A percentile compares a stretch with the other conserved stretches of the same genome.
Evolutionary conservation across 2,329 filamentous ascomycete genomes (phyloP).

Genomic region (Phyllosticta ampelicida): DNA sequence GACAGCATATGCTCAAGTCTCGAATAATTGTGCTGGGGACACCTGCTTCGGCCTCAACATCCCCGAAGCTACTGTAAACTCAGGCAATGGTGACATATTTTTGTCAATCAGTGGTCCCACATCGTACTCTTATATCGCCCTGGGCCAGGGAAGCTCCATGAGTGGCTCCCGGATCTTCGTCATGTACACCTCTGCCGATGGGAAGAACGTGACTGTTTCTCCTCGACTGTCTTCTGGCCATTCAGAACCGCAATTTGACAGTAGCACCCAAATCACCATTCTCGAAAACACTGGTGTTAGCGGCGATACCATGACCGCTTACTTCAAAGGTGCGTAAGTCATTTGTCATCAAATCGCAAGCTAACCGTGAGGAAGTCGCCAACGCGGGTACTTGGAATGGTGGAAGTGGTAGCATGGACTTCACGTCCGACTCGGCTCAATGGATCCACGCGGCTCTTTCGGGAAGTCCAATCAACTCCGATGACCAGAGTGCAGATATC

Average conservation of each 20-base stretch:
- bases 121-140: constrained; percentile 42
- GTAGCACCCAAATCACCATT: constrained; percentile 35
- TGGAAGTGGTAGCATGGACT: constrained; percentile 35
- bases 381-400: constrained; percentile 44
- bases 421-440: constrained; percentile 30
- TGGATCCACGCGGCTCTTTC: constrained; percentile 43
- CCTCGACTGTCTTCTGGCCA: constrained; percentile 39
- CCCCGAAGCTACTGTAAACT: constrained; percentile 40
- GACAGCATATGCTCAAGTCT: constrained; percentile 6
- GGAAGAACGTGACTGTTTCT: constrained; percentile 48
- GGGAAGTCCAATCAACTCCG: constrained; percentile 38
- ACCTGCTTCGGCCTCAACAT: constrained; percentile 45
- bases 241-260: constrained; percentile 32
- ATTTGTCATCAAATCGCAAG: not conserved
- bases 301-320: constrained; percentile 44
- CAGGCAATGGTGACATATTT: constrained; percentile 45
- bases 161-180: constrained; percentile 47
- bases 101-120: constrained; percentile 47
- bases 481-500: constrained; percentile 35
- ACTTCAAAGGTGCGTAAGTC: constrained; percentile 39
- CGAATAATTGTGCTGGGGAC: constrained; percentile 12
- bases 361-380: constrained; percentile 26
- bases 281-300: constrained; percentile 44
- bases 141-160: constrained; percentile 48
- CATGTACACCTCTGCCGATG: constrained; percentile 42